Evolutionary conservation across 2,329 filamentous ascomycete genomes (phyloP).

Genomic region (Tympanopsis confertula): DNA sequence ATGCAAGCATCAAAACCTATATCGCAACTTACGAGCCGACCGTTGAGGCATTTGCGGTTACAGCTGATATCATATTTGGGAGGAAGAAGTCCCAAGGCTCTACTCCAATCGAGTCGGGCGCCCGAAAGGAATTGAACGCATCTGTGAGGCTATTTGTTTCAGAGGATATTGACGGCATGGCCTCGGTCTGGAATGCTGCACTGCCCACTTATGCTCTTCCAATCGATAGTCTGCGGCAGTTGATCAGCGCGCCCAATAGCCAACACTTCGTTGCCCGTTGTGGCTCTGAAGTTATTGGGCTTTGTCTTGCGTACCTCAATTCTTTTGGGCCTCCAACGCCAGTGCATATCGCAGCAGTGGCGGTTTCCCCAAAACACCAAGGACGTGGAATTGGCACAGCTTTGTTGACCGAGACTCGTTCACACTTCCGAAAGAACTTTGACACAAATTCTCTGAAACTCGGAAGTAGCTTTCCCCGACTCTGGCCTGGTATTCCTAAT

Average conservation of each 20-base stretch:
- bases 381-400: slow-evolving; percentile 23
- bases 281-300: slow-evolving; percentile 15
- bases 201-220: slow-evolving; percentile 21
- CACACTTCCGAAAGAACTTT: slow-evolving; percentile 13
- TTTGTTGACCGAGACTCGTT: slow-evolving; percentile 15
- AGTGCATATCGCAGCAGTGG: slow-evolving; percentile 19
- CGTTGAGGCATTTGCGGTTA: slow-evolving; percentile 24
- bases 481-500: slow-evolving; percentile 29
- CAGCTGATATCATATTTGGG: slow-evolving; percentile 24
- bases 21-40: slow-evolving; percentile 30
- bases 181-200: slow-evolving; percentile 18
- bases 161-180: slow-evolving; percentile 15
- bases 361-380: slow-evolving; percentile 19
- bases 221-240: slow-evolving; percentile 10
- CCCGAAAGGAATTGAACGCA: slow-evolving; percentile 5
- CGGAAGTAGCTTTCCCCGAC: slow-evolving; percentile 24
- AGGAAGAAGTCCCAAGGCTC: slow-evolving; percentile 12
- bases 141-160: slow-evolving; percentile 6
- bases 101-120: slow-evolving; percentile 18
- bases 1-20: slow-evolving; percentile 21
- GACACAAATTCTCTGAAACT: slow-evolving; percentile 11
- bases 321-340: slow-evolving; percentile 8
- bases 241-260: slow-evolving; percentile 14
- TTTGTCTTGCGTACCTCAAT: slow-evolving; percentile 21
- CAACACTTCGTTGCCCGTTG: slow-evolving; percentile 20